Conservation (phyloP, 805 yeast species). For the Spathaspora arborariae region DNA sequence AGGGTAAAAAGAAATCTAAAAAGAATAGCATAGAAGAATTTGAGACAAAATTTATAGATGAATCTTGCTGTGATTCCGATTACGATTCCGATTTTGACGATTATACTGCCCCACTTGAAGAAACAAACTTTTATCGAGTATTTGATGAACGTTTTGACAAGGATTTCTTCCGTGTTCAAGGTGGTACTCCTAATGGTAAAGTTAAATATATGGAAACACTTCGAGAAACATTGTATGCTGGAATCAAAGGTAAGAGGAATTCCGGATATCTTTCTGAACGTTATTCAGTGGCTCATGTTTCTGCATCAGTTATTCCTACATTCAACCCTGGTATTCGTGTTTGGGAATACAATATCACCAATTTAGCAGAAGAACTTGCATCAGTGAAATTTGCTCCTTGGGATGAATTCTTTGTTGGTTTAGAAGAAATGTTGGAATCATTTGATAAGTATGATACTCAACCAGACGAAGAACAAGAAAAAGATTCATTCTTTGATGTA, state of each 20-base stretch:
- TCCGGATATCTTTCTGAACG: slow-evolving; percentile 48
- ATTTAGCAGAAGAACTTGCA: slow-evolving; percentile 27
- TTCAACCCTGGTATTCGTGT: slow-evolving; percentile 79
- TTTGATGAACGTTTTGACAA: slow-evolving; percentile 11
- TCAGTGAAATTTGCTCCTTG: slow-evolving; percentile 44
- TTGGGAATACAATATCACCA: slow-evolving; percentile 81
- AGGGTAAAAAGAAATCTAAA: slow-evolving; percentile 1
- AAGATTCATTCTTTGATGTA: slow-evolving; percentile 1
- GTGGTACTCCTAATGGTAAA: slow-evolving; percentile 68
- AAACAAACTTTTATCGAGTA: slow-evolving; percentile 8
- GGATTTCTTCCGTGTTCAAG: slow-evolving; percentile 29
- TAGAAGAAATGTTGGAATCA: slow-evolving; percentile 34
- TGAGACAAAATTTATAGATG: slow-evolving; percentile 10
- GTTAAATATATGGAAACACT: slow-evolving; percentile 58
- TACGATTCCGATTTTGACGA: slow-evolving; percentile 16
- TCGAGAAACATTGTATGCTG: slow-evolving; percentile 50
- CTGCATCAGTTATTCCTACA: slow-evolving; percentile 78
- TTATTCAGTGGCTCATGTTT: slow-evolving; percentile 65
- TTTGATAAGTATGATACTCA: slow-evolving; percentile 25
- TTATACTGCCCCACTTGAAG: slow-evolving; percentile 10
- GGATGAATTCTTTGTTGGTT: slow-evolving; percentile 51
- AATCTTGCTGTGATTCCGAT: slow-evolving; percentile 22
- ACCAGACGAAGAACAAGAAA: slow-evolving; percentile 14
- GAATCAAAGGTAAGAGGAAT: slow-evolving; percentile 42
- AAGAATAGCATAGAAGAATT: slow-evolving; percentile 4